phyloP scores from a whole-genome alignment of 2,329 filamentous ascomycete genomes.

The Lachnum nothofagi region DNA sequence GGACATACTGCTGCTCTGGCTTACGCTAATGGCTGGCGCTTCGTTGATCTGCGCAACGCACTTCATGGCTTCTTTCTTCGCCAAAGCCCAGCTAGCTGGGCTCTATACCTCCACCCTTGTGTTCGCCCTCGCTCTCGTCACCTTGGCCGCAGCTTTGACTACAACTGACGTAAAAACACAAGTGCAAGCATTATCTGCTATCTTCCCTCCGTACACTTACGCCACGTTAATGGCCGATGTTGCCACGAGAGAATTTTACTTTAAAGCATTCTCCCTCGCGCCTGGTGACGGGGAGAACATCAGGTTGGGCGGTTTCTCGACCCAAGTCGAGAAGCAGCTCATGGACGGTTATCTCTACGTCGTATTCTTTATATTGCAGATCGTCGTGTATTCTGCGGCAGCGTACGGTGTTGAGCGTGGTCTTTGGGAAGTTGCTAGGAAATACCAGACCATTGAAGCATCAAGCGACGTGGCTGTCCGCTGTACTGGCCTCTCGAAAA shows the following conservation, averaged over 20 bases:
- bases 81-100: conserved; percentile 58
- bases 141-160: conserved; percentile 42
- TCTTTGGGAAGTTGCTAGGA: conserved; percentile 46
- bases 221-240: conserved; percentile 25
- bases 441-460: conserved; percentile 25
- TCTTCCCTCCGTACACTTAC: conserved; percentile 25
- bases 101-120: conserved; percentile 56
- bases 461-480: conserved; percentile 25
- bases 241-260: conserved; percentile 18
- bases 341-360: conserved; percentile 50
- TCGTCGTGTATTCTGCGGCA: conserved; percentile 51
- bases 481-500: conserved; percentile 23
- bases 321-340: conserved; percentile 54
- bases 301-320: neutral
- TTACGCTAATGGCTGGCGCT: conserved; percentile 20
- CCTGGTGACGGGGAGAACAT: conserved; percentile 18
- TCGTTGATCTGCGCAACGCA: conserved; percentile 20
- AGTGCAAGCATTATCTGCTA: conserved; percentile 14
- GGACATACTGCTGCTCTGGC: conserved; percentile 23
- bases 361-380: conserved; percentile 57
- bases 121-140: conserved; percentile 55
- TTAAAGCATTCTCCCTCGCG: conserved; percentile 47
- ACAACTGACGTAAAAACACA: conserved; percentile 4
- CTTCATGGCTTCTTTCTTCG: conserved; percentile 57
- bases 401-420: conserved; percentile 54